A percentile compares a stretch with the other conserved stretches of the same genome.
These are phyloP conservation scores for Colletotrichum orbiculare DNA, from an alignment of 2,329 filamentous ascomycete genomes.

Conservation along the genomic window DNA sequence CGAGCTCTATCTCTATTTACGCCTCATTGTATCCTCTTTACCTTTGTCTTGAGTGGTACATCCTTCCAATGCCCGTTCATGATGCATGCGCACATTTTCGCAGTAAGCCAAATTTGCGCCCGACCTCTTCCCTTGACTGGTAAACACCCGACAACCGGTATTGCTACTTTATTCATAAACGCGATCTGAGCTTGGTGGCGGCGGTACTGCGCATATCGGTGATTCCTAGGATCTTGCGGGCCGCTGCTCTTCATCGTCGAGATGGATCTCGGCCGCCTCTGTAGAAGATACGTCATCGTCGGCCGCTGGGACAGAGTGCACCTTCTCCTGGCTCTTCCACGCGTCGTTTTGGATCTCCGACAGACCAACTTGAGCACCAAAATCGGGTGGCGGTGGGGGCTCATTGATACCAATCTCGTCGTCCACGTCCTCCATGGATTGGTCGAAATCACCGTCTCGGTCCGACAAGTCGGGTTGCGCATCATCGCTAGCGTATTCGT, in stretches of 20 bases:
- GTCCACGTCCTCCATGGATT: slow-evolving; percentile 32
- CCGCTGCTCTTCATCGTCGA: slow-evolving; percentile 53
- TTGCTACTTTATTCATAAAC: background rate
- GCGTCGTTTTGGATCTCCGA: slow-evolving; percentile 46
- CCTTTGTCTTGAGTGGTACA: slow-evolving; percentile 31
- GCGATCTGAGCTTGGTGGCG: background rate
- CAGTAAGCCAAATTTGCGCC: background rate
- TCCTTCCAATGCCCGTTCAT: slow-evolving; percentile 12
- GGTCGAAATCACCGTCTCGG: slow-evolving; percentile 43
- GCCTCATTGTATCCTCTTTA: slow-evolving; percentile 33
- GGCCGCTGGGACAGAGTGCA: slow-evolving; percentile 53
- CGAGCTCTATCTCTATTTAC: slow-evolving; percentile 37
- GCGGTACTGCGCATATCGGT: background rate
- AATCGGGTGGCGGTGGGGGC: slow-evolving; percentile 40
- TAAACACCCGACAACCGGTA: too few species aligned
- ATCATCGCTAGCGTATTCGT: slow-evolving; percentile 56
- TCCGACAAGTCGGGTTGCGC: slow-evolving; percentile 54
- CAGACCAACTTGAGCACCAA: slow-evolving; percentile 37
- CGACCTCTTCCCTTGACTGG: background rate
- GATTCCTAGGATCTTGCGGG: slow-evolving; percentile 17
- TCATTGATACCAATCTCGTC: slow-evolving; percentile 32
- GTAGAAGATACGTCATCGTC: slow-evolving; percentile 53
- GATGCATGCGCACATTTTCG: background rate
- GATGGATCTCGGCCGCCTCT: slow-evolving; percentile 61
- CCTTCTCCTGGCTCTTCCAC: slow-evolving; percentile 47